These are phyloP conservation scores for Botrytis fragariae DNA, from an alignment of 2,329 filamentous ascomycete species.

Conservation along the genomic window DNA sequence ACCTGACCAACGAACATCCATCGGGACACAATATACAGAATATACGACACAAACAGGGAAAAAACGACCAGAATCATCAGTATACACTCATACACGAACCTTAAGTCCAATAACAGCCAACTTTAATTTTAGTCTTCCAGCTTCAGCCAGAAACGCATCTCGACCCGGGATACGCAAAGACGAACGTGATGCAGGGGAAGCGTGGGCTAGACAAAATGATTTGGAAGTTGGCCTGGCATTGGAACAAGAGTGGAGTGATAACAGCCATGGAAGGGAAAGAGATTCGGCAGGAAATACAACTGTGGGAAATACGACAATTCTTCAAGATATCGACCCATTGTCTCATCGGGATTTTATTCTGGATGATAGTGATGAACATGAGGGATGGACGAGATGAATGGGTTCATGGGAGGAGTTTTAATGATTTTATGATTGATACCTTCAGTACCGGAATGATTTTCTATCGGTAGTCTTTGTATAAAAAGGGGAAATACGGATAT, in stretches of 20 bases:
- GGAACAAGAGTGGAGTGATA: conserved; percentile 3
- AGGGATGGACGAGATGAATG: conserved; percentile 4
- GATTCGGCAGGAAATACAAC: background rate
- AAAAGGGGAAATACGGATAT: background rate
- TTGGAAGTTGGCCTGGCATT: conserved; percentile 11
- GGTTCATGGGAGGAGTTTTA: background rate
- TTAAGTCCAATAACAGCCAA: background rate
- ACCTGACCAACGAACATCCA: background rate
- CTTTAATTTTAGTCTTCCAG: conserved; percentile 8
- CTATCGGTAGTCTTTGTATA: background rate
- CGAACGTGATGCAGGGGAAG: background rate
- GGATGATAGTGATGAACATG: conserved; percentile 15
- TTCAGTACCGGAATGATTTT: background rate
- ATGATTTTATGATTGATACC: conserved; percentile 12
- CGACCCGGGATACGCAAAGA: background rate
- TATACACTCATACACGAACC: conserved; percentile 6
- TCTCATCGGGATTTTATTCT: conserved; percentile 8
- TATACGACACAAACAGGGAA: background rate
- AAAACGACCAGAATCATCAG: background rate
- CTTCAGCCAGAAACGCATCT: background rate
- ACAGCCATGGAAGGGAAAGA: background rate
- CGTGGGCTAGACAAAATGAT: conserved; percentile 13
- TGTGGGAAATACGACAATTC: background rate
- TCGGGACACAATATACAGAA: background rate
- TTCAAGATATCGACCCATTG: background rate